These are phyloP conservation scores for Lycium ferocissimum DNA, from an alignment of 257 asterid species.

Conservation along the genomic window DNA sequence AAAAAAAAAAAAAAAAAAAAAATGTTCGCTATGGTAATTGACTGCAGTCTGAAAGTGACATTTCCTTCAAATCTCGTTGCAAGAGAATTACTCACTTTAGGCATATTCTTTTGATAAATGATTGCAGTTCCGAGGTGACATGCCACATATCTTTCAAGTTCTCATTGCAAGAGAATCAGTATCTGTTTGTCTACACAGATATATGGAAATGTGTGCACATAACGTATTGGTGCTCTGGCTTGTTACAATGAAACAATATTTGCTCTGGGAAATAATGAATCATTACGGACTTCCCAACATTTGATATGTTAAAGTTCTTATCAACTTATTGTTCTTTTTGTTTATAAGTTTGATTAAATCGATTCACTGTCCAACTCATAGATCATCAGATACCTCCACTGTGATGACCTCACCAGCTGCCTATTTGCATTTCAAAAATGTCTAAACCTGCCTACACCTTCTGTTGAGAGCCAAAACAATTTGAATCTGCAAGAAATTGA, in stretches of 20 bases:
- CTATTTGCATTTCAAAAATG: not conserved
- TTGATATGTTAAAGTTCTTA: not conserved
- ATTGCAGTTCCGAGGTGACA: not conserved
- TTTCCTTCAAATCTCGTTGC: not conserved
- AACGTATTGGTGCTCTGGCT: not conserved
- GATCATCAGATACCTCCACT: not conserved
- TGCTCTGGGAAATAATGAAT: constrained; percentile 2
- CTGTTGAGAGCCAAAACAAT: not conserved
- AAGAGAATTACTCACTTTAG: not conserved
- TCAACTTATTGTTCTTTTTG: not conserved
- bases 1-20: too few species aligned
- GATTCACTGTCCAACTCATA: not conserved
- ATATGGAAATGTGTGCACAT: not conserved
- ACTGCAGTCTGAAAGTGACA: not conserved
- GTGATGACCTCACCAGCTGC: not conserved
- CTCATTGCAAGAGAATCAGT: not conserved
- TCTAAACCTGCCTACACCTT: not conserved
- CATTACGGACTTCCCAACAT: not conserved
- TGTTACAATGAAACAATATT: constrained; percentile 9
- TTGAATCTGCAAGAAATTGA: not conserved
- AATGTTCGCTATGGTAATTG: not conserved
- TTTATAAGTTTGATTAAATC: constrained; percentile 2
- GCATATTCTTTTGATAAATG: not conserved
- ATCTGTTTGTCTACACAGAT: not conserved
- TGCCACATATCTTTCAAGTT: not conserved